Conservation (phyloP, 257 asterid genomes). For the Ilex aquifolium region DNA sequence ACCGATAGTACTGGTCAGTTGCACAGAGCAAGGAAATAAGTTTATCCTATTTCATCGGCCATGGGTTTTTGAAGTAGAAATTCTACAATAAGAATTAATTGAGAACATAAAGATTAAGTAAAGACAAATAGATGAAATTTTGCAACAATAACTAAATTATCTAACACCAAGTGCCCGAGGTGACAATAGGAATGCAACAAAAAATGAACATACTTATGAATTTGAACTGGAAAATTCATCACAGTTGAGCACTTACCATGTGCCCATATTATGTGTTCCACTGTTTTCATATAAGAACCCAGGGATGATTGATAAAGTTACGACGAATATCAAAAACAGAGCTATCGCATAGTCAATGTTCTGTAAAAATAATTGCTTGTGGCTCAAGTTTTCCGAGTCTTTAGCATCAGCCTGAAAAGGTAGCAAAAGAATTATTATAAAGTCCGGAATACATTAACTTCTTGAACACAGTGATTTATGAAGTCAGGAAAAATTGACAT, state of each 20-base stretch:
- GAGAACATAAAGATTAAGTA: no score
- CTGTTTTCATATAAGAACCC: slow-evolving; percentile 87
- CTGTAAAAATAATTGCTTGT: slow-evolving; percentile 37
- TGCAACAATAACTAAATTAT: no score
- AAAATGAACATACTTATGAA: no score
- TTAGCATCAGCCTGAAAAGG: slow-evolving; percentile 32
- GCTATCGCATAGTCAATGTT: slow-evolving; percentile 58
- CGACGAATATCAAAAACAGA: slow-evolving; percentile 45
- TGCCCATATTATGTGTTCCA: slow-evolving; percentile 66
- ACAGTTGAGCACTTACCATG: slow-evolving; percentile 45
- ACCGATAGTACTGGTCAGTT: no score
- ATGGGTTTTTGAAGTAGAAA: no score
- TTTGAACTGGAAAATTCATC: no score
- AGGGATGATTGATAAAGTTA: slow-evolving; percentile 73
- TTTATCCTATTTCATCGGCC: no score
- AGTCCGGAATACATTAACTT: not conserved
- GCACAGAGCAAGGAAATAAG: no score
- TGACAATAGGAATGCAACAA: no score
- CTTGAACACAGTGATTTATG: not conserved
- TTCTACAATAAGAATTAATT: no score
- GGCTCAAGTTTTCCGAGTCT: slow-evolving; percentile 38
- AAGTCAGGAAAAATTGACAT: not conserved
- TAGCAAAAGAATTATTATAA: not conserved
- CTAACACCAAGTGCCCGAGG: no score
- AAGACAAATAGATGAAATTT: no score